These are phyloP conservation scores for Lactarius indigo DNA, from an alignment of 768 basidiomycete genomes.

Conservation along the genomic window DNA sequence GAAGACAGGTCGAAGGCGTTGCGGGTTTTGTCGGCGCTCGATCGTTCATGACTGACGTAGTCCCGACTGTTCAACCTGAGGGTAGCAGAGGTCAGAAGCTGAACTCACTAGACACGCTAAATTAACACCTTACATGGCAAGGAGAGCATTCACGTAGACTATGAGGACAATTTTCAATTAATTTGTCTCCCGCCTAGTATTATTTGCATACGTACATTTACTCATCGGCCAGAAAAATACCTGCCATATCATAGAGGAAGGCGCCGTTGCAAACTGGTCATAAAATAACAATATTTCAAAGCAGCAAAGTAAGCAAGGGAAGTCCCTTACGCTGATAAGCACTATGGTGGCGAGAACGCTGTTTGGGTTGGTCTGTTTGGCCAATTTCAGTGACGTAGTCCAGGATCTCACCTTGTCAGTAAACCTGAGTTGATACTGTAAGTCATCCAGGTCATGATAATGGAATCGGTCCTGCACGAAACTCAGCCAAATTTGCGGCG, in stretches of 20 bases:
- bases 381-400: not conserved
- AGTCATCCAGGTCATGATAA: conserved; percentile 29
- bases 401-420: conserved; percentile 26
- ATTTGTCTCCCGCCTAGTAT: not conserved
- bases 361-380: not conserved
- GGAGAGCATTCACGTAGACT: conserved; percentile 51
- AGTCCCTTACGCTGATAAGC: conserved; percentile 18
- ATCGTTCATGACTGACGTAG: not conserved
- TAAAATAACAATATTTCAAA: not conserved
- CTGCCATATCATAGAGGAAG: not conserved
- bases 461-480: conserved; percentile 29
- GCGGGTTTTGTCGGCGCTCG: not conserved
- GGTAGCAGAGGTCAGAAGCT: not conserved
- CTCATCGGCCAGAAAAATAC: conserved; percentile 41
- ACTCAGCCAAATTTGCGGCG: not conserved
- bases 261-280: not conserved
- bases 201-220: conserved; percentile 39
- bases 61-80: conserved; percentile 17
- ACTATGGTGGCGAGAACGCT: conserved; percentile 27
- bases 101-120: not conserved
- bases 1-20: not conserved
- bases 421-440: conserved; percentile 31
- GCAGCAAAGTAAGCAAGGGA: not conserved
- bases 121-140: conserved; percentile 42
- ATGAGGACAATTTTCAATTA: conserved; percentile 6